Base-by-base conservation (phyloP, 139 green algal genomes). In the Pedinophyceae sp. region DNA sequence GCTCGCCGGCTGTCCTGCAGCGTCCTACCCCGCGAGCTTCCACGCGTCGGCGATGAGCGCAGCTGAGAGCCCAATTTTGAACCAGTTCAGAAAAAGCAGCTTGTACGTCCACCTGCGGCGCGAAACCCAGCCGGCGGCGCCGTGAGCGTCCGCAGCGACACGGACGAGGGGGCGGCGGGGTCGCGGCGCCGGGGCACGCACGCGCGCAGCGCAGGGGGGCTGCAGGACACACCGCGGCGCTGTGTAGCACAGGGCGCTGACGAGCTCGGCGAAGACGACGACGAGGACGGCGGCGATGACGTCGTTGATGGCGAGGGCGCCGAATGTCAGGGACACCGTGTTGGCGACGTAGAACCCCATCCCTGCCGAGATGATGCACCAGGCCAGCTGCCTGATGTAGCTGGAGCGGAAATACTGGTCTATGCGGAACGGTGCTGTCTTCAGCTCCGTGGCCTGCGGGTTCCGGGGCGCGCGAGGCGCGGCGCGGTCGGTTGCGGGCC, bases 251-350 rank as follows among this genome's bases (percentile, higher is more conserved):
- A 43, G 10, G 34, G 7, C 7, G 34, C 34, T 43, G 34, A 43
- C 34, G 10, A 43, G 10, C 13, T 55, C 49, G 20, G 27, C 30
- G 49, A 55, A 55, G 6, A 55, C n/a, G 5, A 55, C 49, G 20
- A 55, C 23, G 20, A 55, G n/a, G 49, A 55, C 49, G 24, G 49
- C 27, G 20, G 49, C 49, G 20, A 55, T 29, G 17, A 55, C 23
- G 49, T 55, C 49, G 49, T 55, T 55, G 24, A 55, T 29, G 23
- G 49, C n/a, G 17, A 41, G 27, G 20, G 49, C 49, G 49, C 49
- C 49, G 49, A 55, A 55, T n/a, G 49, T 41, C n/a, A 55, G 49
- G 5, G 49, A 55, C 5, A 55, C 29, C 23, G 49, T 55, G 49
- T 55, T 55, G 24, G 49, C 49, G 5, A 29, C 49, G 24, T 41